These are phyloP conservation scores for Edaphochlamys debaryana DNA, from an alignment of 139 green algal species.

Conservation along the genomic window DNA sequence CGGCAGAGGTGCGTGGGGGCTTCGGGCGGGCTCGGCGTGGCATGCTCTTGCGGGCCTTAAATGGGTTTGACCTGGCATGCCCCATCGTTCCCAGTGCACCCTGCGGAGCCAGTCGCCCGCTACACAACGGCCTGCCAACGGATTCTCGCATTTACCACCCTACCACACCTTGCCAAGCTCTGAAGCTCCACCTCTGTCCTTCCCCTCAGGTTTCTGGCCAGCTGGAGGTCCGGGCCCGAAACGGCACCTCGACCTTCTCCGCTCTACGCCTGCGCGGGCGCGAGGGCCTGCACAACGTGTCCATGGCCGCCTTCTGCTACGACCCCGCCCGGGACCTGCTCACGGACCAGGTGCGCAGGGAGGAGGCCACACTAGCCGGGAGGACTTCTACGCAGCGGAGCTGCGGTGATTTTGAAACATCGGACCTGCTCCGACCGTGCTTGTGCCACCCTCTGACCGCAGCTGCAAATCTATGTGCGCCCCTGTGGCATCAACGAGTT, in stretches of 20 bases:
- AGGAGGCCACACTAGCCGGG: no score
- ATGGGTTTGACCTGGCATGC: no score
- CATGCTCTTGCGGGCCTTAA: background rate
- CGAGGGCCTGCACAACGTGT: conserved; percentile 22
- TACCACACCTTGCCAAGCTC: no score
- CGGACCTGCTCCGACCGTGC: background rate
- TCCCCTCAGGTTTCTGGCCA: background rate
- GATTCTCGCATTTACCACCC: no score
- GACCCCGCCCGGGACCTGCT: background rate
- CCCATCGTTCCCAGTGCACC: no score
- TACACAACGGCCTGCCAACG: no score
- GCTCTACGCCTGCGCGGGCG: background rate
- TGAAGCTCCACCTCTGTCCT: no score
- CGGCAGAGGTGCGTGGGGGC: background rate
- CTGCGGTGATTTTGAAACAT: background rate
- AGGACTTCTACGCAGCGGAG: background rate
- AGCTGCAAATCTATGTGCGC: conserved; percentile 36
- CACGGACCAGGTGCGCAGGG: background rate
- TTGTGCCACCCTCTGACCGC: no score
- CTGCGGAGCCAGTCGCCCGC: no score
- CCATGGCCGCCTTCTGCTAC: background rate
- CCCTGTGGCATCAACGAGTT: conserved; percentile 37
- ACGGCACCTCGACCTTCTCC: background rate
- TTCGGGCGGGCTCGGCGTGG: background rate
- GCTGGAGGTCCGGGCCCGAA: background rate